Evolutionary conservation across 495 filamentous ascomycete genomes (phyloP), one percentile per base, ranked within the genome.

Genomic region (Podospora pseudocomata): DNA sequence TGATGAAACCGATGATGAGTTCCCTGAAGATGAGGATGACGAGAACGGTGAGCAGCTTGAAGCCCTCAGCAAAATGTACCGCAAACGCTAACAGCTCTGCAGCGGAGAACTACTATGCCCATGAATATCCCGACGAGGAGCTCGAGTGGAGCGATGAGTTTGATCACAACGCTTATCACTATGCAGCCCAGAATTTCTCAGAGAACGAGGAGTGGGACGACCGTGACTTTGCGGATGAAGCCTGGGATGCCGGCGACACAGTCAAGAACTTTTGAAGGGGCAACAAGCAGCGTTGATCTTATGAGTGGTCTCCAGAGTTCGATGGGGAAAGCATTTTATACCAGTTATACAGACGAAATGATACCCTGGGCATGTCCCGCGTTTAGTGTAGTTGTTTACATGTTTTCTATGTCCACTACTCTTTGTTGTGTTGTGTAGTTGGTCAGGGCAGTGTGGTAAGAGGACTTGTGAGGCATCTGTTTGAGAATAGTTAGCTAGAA

Each of bases 101-200:
- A 86, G 84, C 84, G 54, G 85, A 87, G 72, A 82, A 86, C 71
- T 82, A 86, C 68, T 85, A 85, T 64, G 73, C 81, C 0, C 79
- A 82, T 9, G 85, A 87, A 56, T 87, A 87, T 58, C 85, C 85
- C 6, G 84, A 87, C 49, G 84, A 87, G 23, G 85, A 87, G 59
- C 80, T 87, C 16, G 83, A 80, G 5, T 82, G 81, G 61, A 83
- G 85, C 64, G 85, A 87, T 68, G 83, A 86, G 65, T 82, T 77
- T 60, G 80, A 72, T 55, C 72, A 74, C 0, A 79, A 84, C 59
- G 70, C 84, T 4, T 86, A 85, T 65, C 68, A 72, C 5, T 86
- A 78, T 67, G 72, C 76, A 32, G 83, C 75, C n/a, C 63, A 70
- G 16, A 84, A 83, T 58, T 78, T 78, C 44, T 80, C 81, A 6